phyloP scores from a whole-genome alignment of 2,329 filamentous ascomycete genomes.

The Colletotrichum echinochloae region DNA sequence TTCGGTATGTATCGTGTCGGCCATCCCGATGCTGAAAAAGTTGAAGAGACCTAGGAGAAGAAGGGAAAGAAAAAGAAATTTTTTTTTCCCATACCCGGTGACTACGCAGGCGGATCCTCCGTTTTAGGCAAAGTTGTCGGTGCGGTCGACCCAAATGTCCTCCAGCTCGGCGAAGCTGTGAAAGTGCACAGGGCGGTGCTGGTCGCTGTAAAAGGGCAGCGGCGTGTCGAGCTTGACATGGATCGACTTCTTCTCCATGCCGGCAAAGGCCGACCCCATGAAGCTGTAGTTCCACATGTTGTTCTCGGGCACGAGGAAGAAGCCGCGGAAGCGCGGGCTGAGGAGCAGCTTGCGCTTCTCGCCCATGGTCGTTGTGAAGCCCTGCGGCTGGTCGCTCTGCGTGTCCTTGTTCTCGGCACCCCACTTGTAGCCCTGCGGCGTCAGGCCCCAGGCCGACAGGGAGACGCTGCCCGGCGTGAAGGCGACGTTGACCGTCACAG shows the following conservation, averaged over 20 bases:
- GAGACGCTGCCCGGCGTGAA: conserved; percentile 98
- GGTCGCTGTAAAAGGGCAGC: conserved; percentile 87
- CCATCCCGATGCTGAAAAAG: not conserved
- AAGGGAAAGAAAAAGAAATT: not conserved
- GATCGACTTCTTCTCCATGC: conserved; percentile 89
- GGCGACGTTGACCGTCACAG: conserved; percentile 92
- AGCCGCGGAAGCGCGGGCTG: conserved; percentile 92
- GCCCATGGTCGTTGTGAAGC: conserved; percentile 92
- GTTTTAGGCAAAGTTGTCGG: conserved; percentile 88
- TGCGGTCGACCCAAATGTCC: conserved; percentile 94
- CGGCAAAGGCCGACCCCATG: conserved; percentile 89
- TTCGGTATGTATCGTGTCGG: not conserved
- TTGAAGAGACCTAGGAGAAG: not conserved
- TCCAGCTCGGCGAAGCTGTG: conserved; percentile 97
- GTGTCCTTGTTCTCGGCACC: conserved; percentile 95
- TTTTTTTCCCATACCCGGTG: not conserved
- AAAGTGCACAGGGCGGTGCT: conserved; percentile 95
- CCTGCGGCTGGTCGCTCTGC: conserved; percentile 91
- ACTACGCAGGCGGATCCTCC: not conserved
- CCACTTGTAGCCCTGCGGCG: conserved; percentile 94
- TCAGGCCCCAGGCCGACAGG: conserved; percentile 92
- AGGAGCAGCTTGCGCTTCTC: conserved; percentile 95
- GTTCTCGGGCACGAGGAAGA: conserved; percentile 94
- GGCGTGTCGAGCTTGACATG: conserved; percentile 96
- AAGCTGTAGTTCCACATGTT: conserved; percentile 98